phyloP scores from a whole-genome alignment of 106 monocot genomes.

The Triglochin maritima region DNA sequence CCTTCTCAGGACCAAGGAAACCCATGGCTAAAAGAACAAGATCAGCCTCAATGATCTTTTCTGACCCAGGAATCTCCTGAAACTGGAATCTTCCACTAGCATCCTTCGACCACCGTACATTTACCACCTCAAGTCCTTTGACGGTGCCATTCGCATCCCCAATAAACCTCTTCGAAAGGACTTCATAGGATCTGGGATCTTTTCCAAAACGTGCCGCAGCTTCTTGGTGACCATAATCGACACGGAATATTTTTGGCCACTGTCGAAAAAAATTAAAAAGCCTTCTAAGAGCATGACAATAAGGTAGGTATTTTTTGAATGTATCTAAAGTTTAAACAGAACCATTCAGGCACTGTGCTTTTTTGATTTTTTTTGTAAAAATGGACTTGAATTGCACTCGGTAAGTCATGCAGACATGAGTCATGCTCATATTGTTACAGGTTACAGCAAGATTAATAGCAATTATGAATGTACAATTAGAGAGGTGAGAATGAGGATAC shows the following conservation, averaged over 20 bases:
- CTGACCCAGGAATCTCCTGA: conserved; percentile 56
- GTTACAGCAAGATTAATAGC: not conserved
- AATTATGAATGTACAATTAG: too few relatives aligned
- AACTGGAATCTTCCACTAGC: conserved; percentile 38
- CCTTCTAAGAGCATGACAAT: not conserved
- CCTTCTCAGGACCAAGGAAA: conserved; percentile 81
- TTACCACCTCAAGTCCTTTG: conserved; percentile 67
- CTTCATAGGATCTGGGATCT: conserved; percentile 75
- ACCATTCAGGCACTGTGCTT: too few relatives aligned
- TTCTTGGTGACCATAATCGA: conserved; percentile 95
- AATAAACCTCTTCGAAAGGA: conserved; percentile 62
- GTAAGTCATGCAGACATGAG: not conserved
- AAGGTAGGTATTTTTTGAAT: not conserved
- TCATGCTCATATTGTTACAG: not conserved
- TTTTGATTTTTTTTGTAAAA: too few relatives aligned
- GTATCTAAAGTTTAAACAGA: not conserved
- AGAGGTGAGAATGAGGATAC: too few relatives aligned
- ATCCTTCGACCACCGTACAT: conserved; percentile 50
- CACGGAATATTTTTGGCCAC: conserved; percentile 92
- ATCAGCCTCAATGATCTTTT: conserved; percentile 64
- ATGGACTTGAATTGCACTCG: too few relatives aligned
- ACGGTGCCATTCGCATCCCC: conserved; percentile 70
- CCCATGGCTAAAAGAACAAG: conserved; percentile 85
- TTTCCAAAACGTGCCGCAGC: conserved; percentile 71
- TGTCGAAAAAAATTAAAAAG: conserved; percentile 8